Conservation (phyloP, 352 stramenopile species). For the Peronosclerospora sorghi region DNA sequence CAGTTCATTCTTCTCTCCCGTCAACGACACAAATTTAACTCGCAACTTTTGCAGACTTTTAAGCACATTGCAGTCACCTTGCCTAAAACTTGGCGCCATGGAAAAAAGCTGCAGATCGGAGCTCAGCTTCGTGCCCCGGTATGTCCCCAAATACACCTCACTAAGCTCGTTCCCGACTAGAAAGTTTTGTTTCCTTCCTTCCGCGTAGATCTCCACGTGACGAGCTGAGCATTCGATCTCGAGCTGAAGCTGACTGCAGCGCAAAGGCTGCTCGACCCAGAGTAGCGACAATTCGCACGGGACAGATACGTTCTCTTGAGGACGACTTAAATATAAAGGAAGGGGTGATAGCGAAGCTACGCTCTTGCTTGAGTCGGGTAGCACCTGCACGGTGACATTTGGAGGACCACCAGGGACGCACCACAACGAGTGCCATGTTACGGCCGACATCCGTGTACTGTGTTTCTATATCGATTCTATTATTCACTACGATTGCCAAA, state of each 20-base stretch:
- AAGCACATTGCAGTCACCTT: slow-evolving; percentile 47
- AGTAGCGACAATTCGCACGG: slow-evolving; percentile 39
- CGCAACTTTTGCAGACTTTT: slow-evolving; percentile 35
- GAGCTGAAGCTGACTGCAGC: slow-evolving; percentile 38
- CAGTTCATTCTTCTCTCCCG: slow-evolving; percentile 38
- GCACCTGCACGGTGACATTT: slow-evolving; percentile 5
- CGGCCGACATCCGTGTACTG: slow-evolving; percentile 11
- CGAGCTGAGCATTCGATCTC: slow-evolving; percentile 48
- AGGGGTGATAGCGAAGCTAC: slow-evolving; percentile 7
- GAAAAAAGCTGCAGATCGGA: slow-evolving; percentile 23
- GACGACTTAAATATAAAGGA: slow-evolving; percentile 14
- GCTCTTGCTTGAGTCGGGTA: neutral
- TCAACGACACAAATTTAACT: slow-evolving; percentile 68
- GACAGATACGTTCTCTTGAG: slow-evolving; percentile 1
- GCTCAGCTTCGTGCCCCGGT: slow-evolving; percentile 30
- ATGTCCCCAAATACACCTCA: slow-evolving; percentile 67
- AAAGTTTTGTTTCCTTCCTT: slow-evolving; percentile 39
- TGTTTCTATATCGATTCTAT: too few relatives aligned
- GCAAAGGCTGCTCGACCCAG: slow-evolving; percentile 24
- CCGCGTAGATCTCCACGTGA: slow-evolving; percentile 54
- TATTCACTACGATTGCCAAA: too few relatives aligned
- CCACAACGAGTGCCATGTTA: slow-evolving; percentile 20
- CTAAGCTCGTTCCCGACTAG: slow-evolving; percentile 46
- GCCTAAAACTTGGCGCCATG: slow-evolving; percentile 36
- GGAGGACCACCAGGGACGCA: neutral